Evolutionary conservation across 768 basidiomycete genomes (phyloP), one percentile per base, ranked within the genome.

Genomic region (Hysterangium stoloniferum): DNA sequence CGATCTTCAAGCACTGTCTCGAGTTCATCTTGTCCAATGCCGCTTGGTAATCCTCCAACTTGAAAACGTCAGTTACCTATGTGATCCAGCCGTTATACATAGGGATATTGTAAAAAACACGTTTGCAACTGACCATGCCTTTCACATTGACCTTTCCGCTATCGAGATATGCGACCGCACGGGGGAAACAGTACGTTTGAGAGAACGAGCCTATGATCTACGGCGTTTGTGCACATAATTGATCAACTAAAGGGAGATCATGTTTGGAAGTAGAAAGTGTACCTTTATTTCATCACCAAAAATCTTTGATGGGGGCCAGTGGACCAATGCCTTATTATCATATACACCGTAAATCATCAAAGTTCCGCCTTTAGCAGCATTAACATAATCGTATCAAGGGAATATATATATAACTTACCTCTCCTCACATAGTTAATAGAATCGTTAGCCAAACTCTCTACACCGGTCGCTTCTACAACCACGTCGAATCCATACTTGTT

Each of bases 201-300:
- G 90, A 85, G 71, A 92, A 93, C 1, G 90, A 93, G 11, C 90
- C 89, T 53, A 92, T 87, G 58, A 92, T 91, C 85, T 88, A 48
- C 32, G 27, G 27, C 46, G 43, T 19, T 45, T n/a, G 42, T 27
- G 42, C 13, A n/a, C n/a, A 8, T 20, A 51, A 44, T 4, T 20
- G 27, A 33, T 24, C 11, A 9, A 19, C 3, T n/a, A n/a, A n/a
- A n/a, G n/a, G n/a, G n/a, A n/a, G n/a, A n/a, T n/a, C n/a, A 24
- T 47, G n/a, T 32, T 43, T 45, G 12, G 15, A 34, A 27, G 31
- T 17, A n/a, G 25, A 45, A 48, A 50, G 36, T 38, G 4, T 46
- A 80, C 78, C 55, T 65, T 71, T 55, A 86, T 86, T 61, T 87
- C 85, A 59, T 87, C 81, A 9, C 71, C 68, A 64, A 83, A 80